phyloP scores from a whole-genome alignment of 306 rosid genomes.

The Hippophae rhamnoides region DNA sequence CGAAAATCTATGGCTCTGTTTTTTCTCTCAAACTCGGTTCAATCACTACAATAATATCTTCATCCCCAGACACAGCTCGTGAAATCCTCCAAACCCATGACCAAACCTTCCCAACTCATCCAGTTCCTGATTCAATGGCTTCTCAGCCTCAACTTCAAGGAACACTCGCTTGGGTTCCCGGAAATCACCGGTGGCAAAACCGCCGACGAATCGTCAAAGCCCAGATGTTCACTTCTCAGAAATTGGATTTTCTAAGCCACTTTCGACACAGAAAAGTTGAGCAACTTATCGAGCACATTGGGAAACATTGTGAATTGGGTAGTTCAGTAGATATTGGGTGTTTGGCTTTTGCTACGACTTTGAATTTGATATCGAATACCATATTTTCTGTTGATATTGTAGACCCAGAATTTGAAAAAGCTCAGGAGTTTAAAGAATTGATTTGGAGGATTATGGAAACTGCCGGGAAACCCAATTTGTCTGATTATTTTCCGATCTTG shows the following conservation, averaged over 20 bases:
- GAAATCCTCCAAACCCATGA: slow-evolving; percentile 14
- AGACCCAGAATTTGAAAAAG: neutral
- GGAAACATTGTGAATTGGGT: neutral
- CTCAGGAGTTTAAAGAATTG: neutral
- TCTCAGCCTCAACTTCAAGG: slow-evolving; percentile 10
- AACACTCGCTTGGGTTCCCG: slow-evolving; percentile 18
- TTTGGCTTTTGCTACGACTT: neutral
- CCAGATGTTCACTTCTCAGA: neutral
- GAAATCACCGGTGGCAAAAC: neutral
- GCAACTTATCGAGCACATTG: neutral
- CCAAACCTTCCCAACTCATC: slow-evolving; percentile 8
- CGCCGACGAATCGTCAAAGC: neutral
- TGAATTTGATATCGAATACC: neutral
- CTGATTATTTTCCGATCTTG: neutral
- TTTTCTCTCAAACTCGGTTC: too few species aligned
- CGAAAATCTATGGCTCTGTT: slow-evolving; percentile 14
- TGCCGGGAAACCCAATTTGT: neutral
- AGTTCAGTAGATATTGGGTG: neutral
- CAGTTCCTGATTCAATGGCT: slow-evolving; percentile 7
- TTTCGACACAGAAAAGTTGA: too few species aligned
- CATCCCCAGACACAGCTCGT: too few species aligned
- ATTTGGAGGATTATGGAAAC: neutral
- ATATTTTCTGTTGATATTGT: neutral
- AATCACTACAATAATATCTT: too few species aligned
- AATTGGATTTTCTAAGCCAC: neutral